Evolutionary conservation across 176 grass and related monocot species (phyloP).

Genomic region (Phoenix roebelenii): DNA sequence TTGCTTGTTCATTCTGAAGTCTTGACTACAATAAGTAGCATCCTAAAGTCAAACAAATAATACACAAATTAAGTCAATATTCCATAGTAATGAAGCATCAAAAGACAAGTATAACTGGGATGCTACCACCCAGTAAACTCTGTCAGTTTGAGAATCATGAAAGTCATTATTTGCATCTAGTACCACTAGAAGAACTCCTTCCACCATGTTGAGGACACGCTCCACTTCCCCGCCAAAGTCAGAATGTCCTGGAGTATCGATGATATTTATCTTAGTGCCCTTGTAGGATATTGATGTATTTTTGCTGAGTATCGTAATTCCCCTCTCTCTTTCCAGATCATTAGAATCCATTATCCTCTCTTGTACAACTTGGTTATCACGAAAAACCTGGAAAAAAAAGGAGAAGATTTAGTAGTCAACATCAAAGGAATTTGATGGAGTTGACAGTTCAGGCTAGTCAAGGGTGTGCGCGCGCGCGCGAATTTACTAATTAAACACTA

Average conservation of each 20-base stretch:
- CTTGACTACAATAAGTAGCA: no score
- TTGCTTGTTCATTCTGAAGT: no score
- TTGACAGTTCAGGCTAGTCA: neutral
- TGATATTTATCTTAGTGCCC: conserved; percentile 95
- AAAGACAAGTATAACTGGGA: no score
- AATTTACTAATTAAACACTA: no score
- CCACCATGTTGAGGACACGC: conserved; percentile 96
- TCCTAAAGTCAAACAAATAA: no score
- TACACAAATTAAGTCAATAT: no score
- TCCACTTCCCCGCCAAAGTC: conserved; percentile 98
- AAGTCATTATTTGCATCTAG: conserved; percentile 4
- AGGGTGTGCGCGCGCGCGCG: no score
- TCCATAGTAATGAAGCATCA: no score
- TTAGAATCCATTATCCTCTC: conserved; percentile 99
- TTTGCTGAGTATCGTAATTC: conserved; percentile 99
- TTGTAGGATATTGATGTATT: conserved; percentile 98
- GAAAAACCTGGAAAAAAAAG: conserved; percentile 62
- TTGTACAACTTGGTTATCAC: conserved; percentile 89
- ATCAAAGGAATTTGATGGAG: neutral
- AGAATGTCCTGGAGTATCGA: conserved; percentile 95
- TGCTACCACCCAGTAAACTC: neutral
- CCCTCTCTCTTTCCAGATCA: conserved; percentile 92
- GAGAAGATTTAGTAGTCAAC: conserved; percentile 22
- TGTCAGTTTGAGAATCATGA: conserved; percentile 1
- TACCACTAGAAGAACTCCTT: conserved; percentile 99